Conservation (phyloP, 169 alveolate genomes). For the Theileria orientalis region DNA sequence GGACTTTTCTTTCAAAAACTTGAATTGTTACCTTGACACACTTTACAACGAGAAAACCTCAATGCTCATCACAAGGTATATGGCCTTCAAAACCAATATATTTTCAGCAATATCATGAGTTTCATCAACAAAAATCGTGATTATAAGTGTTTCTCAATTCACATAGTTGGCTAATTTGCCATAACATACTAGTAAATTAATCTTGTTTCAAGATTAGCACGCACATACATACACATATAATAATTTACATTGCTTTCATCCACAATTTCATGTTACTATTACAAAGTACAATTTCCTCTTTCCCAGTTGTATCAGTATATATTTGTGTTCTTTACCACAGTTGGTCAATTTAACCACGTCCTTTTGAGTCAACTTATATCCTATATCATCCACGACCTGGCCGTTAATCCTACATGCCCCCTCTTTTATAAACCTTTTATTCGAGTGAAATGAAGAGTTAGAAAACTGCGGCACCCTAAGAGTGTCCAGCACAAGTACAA, state of each 20-base stretch:
- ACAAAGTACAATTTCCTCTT: constrained; percentile 46
- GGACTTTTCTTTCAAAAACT: neutral
- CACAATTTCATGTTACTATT: neutral
- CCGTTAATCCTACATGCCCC: constrained; percentile 62
- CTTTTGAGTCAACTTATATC: neutral
- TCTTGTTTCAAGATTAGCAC: too few relatives aligned
- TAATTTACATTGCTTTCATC: too few relatives aligned
- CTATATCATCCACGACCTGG: constrained; percentile 10
- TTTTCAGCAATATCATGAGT: constrained; percentile 32
- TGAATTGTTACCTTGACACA: neutral
- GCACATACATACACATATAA: too few relatives aligned
- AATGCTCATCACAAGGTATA: constrained; percentile 13
- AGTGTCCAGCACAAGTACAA: constrained; percentile 37
- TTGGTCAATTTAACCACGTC: constrained; percentile 29
- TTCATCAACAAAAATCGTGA: constrained; percentile 17
- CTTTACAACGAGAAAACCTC: constrained; percentile 3
- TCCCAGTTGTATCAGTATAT: constrained; percentile 46
- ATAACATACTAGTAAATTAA: too few relatives aligned
- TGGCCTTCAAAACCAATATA: too few relatives aligned
- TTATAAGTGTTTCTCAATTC: constrained; percentile 28
- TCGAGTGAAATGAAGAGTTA: constrained; percentile 32
- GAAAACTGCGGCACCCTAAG: constrained; percentile 37
- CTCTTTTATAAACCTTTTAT: constrained; percentile 50
- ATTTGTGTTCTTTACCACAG: constrained; percentile 16
- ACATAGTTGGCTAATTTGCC: constrained; percentile 6